phyloP scores from a whole-genome alignment of 2,329 filamentous ascomycete species.

The Macrophomina tecta region DNA sequence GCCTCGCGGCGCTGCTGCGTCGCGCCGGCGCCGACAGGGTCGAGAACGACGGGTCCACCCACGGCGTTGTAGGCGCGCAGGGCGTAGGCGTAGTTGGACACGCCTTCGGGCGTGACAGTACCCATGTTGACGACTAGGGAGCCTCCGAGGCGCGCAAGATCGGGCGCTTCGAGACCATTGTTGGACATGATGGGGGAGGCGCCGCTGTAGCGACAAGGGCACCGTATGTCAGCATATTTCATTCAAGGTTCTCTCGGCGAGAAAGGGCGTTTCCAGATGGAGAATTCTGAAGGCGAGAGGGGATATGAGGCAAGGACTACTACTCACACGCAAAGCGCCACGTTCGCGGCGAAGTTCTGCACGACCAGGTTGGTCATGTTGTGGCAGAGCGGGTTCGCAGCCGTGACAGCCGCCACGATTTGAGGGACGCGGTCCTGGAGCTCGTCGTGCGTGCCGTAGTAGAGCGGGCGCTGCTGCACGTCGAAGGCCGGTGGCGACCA shows the following conservation, averaged over 20 bases:
- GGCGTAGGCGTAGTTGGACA: conserved; percentile 74
- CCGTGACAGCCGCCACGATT: conserved; percentile 67
- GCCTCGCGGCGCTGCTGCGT: conserved; percentile 75
- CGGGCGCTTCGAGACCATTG: conserved; percentile 79
- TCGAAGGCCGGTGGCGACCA: conserved; percentile 38
- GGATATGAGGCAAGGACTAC: neutral
- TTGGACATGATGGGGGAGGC: conserved; percentile 92
- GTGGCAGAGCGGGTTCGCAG: conserved; percentile 76
- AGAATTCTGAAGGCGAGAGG: too few relatives aligned
- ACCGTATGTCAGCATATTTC: too few relatives aligned
- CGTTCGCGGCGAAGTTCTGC: conserved; percentile 92
- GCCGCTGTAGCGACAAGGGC: conserved; percentile 53
- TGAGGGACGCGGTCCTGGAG: conserved; percentile 34
- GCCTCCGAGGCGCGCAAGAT: conserved; percentile 78
- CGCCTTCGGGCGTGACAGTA: conserved; percentile 77
- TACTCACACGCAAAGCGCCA: conserved; percentile 74
- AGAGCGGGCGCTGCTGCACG: conserved; percentile 2
- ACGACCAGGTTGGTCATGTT: conserved; percentile 99
- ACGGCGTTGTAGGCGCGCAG: conserved; percentile 80
- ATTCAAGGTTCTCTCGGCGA: too few relatives aligned
- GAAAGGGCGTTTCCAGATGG: too few relatives aligned
- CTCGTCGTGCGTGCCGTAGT: conserved; percentile 25
- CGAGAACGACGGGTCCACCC: conserved; percentile 78
- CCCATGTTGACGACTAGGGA: conserved; percentile 94
- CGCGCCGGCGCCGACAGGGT: conserved; percentile 89